Evolutionary conservation across 1,139 yeast species (phyloP).

Genomic region (Candida anutae): DNA sequence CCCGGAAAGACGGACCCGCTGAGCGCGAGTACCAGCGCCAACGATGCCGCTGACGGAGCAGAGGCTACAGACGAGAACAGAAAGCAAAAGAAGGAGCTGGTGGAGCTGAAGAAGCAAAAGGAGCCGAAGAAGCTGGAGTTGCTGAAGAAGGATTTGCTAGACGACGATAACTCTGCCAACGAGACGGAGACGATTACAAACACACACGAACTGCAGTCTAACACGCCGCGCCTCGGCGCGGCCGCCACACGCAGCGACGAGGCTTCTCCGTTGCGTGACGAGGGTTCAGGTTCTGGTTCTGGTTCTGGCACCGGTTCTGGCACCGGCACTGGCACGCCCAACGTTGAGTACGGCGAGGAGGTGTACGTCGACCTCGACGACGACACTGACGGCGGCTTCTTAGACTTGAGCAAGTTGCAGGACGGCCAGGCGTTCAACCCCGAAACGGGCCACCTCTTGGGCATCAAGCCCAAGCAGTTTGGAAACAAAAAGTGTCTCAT

Average conservation of each 20-base stretch:
- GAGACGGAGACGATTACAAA: conserved; percentile 41
- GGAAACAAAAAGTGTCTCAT: conserved; percentile 75
- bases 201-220: conserved; percentile 18
- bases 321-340: background rate
- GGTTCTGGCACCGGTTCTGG: background rate
- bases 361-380: conserved; percentile 14
- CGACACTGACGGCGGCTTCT: conserved; percentile 21
- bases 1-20: background rate
- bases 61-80: background rate
- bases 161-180: conserved; percentile 35
- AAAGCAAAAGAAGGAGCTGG: background rate
- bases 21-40: background rate
- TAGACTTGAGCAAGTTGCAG: conserved; percentile 57
- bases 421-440: conserved; percentile 59
- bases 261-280: background rate
- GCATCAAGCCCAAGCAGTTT: conserved; percentile 26
- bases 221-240: conserved; percentile 4
- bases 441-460: conserved; percentile 58
- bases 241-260: conserved; percentile 1
- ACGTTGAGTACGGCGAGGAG: conserved; percentile 9
- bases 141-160: conserved; percentile 22
- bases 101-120: background rate
- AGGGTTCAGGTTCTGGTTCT: background rate
- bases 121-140: background rate
- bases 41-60: background rate